Conservation (phyloP, 352 stramenopile genomes). For the Phytophthora colocasiae region DNA sequence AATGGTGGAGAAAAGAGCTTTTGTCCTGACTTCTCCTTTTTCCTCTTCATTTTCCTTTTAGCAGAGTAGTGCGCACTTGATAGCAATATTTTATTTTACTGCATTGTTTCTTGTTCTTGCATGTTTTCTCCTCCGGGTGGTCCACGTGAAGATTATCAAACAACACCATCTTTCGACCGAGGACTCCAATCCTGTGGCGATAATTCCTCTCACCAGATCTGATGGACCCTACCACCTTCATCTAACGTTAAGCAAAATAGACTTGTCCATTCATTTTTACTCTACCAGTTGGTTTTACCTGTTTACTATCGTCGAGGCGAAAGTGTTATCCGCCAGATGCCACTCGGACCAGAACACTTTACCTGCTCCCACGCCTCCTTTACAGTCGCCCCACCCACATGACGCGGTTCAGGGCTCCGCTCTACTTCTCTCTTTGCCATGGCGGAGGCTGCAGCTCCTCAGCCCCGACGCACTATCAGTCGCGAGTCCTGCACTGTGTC, state of each 20-base stretch:
- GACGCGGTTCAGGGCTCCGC: not conserved
- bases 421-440: constrained; percentile 10
- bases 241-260: not conserved
- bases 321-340: constrained; percentile 17
- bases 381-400: not conserved
- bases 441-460: constrained; percentile 21
- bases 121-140: constrained; percentile 6
- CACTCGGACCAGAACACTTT: constrained; percentile 11
- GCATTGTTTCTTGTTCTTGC: not conserved
- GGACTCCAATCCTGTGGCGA: constrained; percentile 49
- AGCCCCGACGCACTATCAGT: constrained; percentile 17
- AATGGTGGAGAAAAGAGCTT: constrained; percentile 2
- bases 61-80: not conserved
- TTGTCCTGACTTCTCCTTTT: not conserved
- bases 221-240: constrained; percentile 35
- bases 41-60: constrained; percentile 1
- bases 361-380: constrained; percentile 4
- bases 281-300: not conserved
- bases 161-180: constrained; percentile 59
- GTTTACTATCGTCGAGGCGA: too few species aligned
- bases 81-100: not conserved
- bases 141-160: constrained; percentile 43
- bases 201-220: constrained; percentile 48
- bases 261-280: too few species aligned
- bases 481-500: constrained; percentile 18